Evolutionary conservation across 2,329 filamentous ascomycete species (phyloP).

Genomic region (Lecanicillium sp.): DNA sequence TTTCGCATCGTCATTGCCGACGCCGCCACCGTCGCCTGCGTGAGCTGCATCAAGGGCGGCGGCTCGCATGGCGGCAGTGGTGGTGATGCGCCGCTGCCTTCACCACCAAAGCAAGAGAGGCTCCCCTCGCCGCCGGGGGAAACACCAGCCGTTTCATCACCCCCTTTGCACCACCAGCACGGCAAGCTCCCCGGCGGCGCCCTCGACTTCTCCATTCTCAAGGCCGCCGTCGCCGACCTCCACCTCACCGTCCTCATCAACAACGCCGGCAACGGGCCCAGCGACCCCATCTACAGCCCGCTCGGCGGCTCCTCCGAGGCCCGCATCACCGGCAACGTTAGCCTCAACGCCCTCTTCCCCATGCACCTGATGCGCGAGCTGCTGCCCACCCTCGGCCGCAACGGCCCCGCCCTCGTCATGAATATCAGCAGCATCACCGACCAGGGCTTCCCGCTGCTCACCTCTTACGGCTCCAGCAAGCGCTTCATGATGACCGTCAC

Average conservation of each 20-base stretch:
- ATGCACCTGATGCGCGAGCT: conserved; percentile 35
- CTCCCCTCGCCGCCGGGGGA: neutral
- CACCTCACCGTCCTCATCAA: conserved; percentile 15
- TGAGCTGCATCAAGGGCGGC: conserved; percentile 7
- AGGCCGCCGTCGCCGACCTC: conserved; percentile 8
- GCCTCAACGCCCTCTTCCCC: conserved; percentile 42
- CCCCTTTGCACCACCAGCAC: neutral
- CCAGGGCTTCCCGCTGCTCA: conserved; percentile 37
- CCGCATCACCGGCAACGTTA: conserved; percentile 31
- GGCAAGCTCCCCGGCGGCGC: neutral
- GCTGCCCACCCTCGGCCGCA: conserved; percentile 33
- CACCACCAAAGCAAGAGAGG: too few relatives aligned
- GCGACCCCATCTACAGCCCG: conserved; percentile 22
- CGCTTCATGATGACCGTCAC: conserved; percentile 34
- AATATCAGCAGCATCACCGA: conserved; percentile 41
- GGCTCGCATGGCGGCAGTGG: too few relatives aligned
- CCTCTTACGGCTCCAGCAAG: conserved; percentile 38
- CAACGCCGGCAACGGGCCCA: conserved; percentile 21
- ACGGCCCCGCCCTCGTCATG: conserved; percentile 37
- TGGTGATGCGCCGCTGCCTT: too few relatives aligned
- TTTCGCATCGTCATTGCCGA: conserved; percentile 23
- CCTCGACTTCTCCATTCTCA: conserved; percentile 4
- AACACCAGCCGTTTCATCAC: conserved; percentile 1
- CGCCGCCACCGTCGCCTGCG: conserved; percentile 11
- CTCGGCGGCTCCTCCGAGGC: conserved; percentile 26